phyloP scores from a whole-genome alignment of 2,329 filamentous ascomycete species.

The Sclerotinia minor region DNA sequence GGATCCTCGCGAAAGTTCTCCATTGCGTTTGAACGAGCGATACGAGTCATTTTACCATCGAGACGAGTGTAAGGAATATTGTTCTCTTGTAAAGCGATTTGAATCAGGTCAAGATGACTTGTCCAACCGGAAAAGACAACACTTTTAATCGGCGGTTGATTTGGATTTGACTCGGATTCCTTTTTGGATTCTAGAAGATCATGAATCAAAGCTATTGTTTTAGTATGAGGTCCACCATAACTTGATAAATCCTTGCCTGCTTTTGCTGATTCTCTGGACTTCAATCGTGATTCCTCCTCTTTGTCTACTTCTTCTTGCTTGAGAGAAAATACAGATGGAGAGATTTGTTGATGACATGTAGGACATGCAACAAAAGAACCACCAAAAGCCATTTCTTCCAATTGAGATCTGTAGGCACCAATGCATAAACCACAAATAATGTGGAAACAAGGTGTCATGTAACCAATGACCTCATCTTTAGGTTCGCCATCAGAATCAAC shows the following conservation, averaged over 20 bases:
- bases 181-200: slow-evolving; percentile 66
- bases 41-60: slow-evolving; percentile 83
- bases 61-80: slow-evolving; percentile 75
- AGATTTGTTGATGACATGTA: slow-evolving; percentile 65
- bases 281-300: slow-evolving; percentile 36
- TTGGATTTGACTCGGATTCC: slow-evolving; percentile 59
- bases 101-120: slow-evolving; percentile 87
- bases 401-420: slow-evolving; percentile 56
- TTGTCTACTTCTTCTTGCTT: slow-evolving; percentile 47
- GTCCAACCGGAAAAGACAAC: slow-evolving; percentile 98
- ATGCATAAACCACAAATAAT: slow-evolving; percentile 78
- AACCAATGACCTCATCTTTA: slow-evolving; percentile 66
- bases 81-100: slow-evolving; percentile 70
- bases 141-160: slow-evolving; percentile 74
- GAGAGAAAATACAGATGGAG: slow-evolving; percentile 66
- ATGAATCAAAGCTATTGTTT: slow-evolving; percentile 79
- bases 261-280: slow-evolving; percentile 44
- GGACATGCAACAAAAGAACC: slow-evolving; percentile 57
- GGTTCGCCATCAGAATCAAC: slow-evolving; percentile 56
- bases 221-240: slow-evolving; percentile 87
- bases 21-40: slow-evolving; percentile 72
- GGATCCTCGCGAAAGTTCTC: slow-evolving; percentile 73
- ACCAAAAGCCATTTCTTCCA: slow-evolving; percentile 47
- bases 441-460: slow-evolving; percentile 86
- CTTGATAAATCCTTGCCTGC: slow-evolving; percentile 60